Base-by-base conservation (phyloP, 2,329 filamentous ascomycete genomes). In the Phyllosticta citriasiana region DNA sequence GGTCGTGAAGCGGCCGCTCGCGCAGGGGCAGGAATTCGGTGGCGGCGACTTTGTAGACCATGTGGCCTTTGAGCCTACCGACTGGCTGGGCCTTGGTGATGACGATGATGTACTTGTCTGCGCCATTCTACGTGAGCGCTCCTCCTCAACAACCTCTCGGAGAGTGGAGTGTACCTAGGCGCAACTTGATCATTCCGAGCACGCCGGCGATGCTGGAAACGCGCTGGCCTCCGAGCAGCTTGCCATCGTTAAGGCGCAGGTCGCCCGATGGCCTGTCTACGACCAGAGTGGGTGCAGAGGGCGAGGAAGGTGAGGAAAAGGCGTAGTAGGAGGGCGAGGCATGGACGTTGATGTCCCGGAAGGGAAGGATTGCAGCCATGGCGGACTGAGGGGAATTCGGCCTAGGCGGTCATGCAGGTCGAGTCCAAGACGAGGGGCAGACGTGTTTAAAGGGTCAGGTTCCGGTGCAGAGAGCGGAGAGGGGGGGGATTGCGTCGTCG, bases 161-260 rank as follows among this genome's bases (percentile, higher is more conserved):
- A 27, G 52, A 9, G 16, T 53, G 19, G 52, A n/a, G 40, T 47
- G 61, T 82, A 96, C 92, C 92, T 71, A 99, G 84, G 70, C 94
- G 88, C 72, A 99, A 79, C 78, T 92, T 91, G 76, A 99, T 89
- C 67, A 97, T 88, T 66, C 94, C 94, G 70, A 99, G 78, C 62
- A 99, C 97, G 67, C 94, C 94, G 67, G 91, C 89, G 71, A 99
- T 91, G 78, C 92, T 97, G 22, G 91, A 94, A 57, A 97, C 91
- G 60, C 93, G 84, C 78, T 92, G 92, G 51, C 85, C 86, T 27
- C 87, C 85, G 58, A 88, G 80, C 55, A 91, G 79, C 66, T 87
- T 84, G 62, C 88, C 88, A 82, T 96, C 88, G 69, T 87, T 88
- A 63, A 99, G 81, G 64, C 91, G 85, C 58, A 97, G 78, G 75